Conservation (phyloP, 2,329 filamentous ascomycete genomes). For the Aspergillus glaucus region DNA sequence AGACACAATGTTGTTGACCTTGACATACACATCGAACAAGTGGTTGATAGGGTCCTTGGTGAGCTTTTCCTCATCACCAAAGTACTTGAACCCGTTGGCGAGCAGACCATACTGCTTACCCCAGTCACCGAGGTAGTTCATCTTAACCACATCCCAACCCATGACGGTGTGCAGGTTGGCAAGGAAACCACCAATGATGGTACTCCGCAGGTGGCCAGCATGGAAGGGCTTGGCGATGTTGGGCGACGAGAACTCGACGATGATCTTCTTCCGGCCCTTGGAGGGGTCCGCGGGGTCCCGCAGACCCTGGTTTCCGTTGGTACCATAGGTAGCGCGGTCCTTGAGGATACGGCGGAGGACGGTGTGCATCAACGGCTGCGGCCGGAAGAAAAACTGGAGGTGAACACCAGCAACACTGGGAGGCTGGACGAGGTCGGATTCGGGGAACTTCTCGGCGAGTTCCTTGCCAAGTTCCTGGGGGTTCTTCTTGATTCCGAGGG, state of each 20-base stretch:
- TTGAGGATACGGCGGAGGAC: slow-evolving; percentile 56
- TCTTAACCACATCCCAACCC: slow-evolving; percentile 57
- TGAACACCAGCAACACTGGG: slow-evolving; percentile 54
- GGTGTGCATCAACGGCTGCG: slow-evolving; percentile 49
- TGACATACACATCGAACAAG: slow-evolving; percentile 60
- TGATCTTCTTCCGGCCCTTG: slow-evolving; percentile 53
- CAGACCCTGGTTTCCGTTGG: slow-evolving; percentile 53
- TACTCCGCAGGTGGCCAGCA: slow-evolving; percentile 59
- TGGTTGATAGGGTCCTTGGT: slow-evolving; percentile 58
- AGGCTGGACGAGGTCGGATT: slow-evolving; percentile 52
- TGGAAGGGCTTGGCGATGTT: slow-evolving; percentile 65
- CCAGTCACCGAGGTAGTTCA: slow-evolving; percentile 66
- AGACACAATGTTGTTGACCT: slow-evolving; percentile 53
- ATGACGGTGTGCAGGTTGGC: slow-evolving; percentile 55
- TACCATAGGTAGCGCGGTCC: slow-evolving; percentile 52
- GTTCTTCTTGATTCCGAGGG: slow-evolving; percentile 50
- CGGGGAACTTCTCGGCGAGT: slow-evolving; percentile 52
- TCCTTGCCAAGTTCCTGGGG: slow-evolving; percentile 52
- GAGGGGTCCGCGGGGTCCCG: slow-evolving; percentile 52
- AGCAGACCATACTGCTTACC: slow-evolving; percentile 62
- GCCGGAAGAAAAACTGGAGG: slow-evolving; percentile 61
- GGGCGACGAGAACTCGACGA: slow-evolving; percentile 61
- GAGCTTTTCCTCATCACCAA: slow-evolving; percentile 55
- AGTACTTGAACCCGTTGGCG: slow-evolving; percentile 57
- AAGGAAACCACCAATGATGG: slow-evolving; percentile 61